These are phyloP conservation scores for Anthracocystis setariae DNA, from an alignment of 1,284 basidiomycete species.

Conservation along the genomic window DNA sequence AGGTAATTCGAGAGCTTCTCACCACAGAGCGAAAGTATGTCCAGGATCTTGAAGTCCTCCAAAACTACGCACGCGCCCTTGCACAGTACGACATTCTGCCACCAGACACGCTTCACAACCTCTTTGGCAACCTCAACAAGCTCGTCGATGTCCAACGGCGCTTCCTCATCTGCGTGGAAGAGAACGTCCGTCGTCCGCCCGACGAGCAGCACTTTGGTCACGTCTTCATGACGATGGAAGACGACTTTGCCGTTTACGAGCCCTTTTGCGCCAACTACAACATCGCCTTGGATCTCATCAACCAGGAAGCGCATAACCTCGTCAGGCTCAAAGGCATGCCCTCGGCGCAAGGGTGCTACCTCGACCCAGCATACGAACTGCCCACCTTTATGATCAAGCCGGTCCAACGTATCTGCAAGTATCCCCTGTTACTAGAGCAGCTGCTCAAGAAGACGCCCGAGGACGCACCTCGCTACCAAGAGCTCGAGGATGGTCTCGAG, in stretches of 20 bases:
- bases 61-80: constrained; percentile 71
- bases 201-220: constrained; percentile 74
- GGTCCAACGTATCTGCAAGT: constrained; percentile 81
- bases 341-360: constrained; percentile 60
- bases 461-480: constrained; percentile 72
- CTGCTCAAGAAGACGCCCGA: constrained; percentile 74
- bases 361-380: constrained; percentile 75
- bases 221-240: constrained; percentile 79
- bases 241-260: constrained; percentile 76
- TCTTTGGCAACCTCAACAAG: constrained; percentile 95
- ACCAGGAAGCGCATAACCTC: constrained; percentile 65
- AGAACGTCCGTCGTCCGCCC: constrained; percentile 71
- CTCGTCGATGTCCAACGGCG: constrained; percentile 95
- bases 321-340: constrained; percentile 55
- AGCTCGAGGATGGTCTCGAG: constrained; percentile 83
- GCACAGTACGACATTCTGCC: constrained; percentile 84
- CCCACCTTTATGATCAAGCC: constrained; percentile 84
- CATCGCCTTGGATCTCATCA: constrained; percentile 82
- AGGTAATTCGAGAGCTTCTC: constrained; percentile 85
- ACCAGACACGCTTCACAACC: constrained; percentile 90
- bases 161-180: constrained; percentile 86
- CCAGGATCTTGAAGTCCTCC: constrained; percentile 93
- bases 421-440: constrained; percentile 74
- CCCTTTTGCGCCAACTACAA: constrained; percentile 90
- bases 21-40: constrained; percentile 98